Base-by-base conservation (phyloP, 2,329 filamentous ascomycete genomes). In the Colletotrichum sp. region DNA sequence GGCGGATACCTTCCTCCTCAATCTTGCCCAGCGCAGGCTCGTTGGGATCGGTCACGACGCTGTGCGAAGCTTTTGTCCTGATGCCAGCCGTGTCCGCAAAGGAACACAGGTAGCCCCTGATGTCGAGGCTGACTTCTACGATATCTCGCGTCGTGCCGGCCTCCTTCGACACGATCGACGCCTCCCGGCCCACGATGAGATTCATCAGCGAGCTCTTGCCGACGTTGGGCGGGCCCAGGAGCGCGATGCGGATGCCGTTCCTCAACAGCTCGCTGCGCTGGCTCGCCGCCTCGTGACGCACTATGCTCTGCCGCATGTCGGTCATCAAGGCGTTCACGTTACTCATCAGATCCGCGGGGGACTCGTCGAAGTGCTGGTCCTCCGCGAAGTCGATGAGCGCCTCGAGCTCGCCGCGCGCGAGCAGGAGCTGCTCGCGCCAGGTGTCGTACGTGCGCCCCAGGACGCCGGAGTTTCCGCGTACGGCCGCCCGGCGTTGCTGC, bases 321-420 rank as follows among this genome's bases (percentile, higher is more conserved):
- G 83, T 82, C 4, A 98, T 91, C 81, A 96, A 92, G 1, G 78
- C 79, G 2, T 92, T 90, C 34, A 98, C 94, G 65, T 93, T 95
- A 1, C 82, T 83, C 60, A 98, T 89, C 27, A 98, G 88, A 71
- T 94, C 90, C 0, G 89, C 86, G 1, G 95, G 94, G 4, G 95
- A 93, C 84, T 98, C 96, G 79, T 98, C 96, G 81, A 99, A 98
- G 86, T 98, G 95, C 85, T 99, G 96, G 81, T 98, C 97, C 83
- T 99, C 97, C 1, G 95, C 94, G 83, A 99, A 99, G 84, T 99
- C 97, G 77, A 99, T 98, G 79, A 99, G 86, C 0, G 97, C 97
- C 85, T 99, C 97, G 52, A 99, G 89, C 85, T 98, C 96, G 12
- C 95, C 97, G 3, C 97, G 92, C 12, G 96, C 96, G 77, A 94